These are phyloP conservation scores for Amanita pallidorosea DNA, from an alignment of 768 basidiomycete genomes.

Conservation along the genomic window DNA sequence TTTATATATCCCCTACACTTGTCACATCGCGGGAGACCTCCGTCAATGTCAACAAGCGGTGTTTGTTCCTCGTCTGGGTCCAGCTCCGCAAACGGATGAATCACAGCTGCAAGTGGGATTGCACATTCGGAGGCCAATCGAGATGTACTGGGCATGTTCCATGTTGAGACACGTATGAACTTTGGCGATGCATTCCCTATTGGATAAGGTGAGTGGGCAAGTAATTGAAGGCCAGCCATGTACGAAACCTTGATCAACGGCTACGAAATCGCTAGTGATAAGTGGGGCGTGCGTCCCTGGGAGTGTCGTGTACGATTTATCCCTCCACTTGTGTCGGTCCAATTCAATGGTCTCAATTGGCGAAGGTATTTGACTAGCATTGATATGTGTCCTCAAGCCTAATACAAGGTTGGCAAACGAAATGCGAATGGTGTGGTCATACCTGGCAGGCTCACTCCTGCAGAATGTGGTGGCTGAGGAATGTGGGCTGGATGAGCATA, in stretches of 20 bases:
- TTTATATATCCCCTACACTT: conserved; percentile 88
- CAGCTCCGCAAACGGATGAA: conserved; percentile 88
- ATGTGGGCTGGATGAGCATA: conserved; percentile 6
- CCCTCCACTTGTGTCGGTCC: conserved; percentile 74
- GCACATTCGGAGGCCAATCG: conserved; percentile 73
- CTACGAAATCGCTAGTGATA: conserved; percentile 77
- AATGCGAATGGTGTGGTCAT: background rate
- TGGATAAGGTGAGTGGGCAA: background rate
- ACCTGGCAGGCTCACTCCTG: conserved; percentile 5
- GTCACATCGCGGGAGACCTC: conserved; percentile 77
- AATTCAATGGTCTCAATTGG: conserved; percentile 68
- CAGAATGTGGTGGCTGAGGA: conserved; percentile 8
- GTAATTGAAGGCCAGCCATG: background rate
- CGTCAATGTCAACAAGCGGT: conserved; percentile 59
- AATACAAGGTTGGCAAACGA: conserved; percentile 6
- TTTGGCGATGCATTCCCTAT: conserved; percentile 85
- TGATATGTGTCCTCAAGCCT: conserved; percentile 78
- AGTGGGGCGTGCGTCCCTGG: conserved; percentile 60
- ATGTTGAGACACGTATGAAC: conserved; percentile 82
- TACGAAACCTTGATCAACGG: conserved; percentile 73
- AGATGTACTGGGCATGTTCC: conserved; percentile 75
- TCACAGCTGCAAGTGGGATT: conserved; percentile 73
- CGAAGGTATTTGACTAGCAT: conserved; percentile 87
- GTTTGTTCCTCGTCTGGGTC: conserved; percentile 70
- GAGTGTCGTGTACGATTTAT: conserved; percentile 50